Evolutionary conservation across 2,329 filamentous ascomycete species (phyloP).

Genomic region (Phyllosticta capitalensis): DNA sequence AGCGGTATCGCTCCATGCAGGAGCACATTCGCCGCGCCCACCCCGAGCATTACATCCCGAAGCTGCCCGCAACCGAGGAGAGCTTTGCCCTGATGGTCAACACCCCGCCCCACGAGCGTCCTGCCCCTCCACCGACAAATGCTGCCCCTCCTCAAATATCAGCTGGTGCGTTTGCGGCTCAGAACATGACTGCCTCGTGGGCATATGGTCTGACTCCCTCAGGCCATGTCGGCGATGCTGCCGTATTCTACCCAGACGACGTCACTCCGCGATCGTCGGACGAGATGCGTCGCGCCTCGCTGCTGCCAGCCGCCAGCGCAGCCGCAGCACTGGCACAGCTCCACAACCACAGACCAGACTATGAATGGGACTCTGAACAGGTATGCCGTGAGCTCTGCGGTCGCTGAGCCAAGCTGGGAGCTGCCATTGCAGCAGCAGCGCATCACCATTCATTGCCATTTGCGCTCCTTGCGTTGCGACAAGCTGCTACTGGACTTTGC

Average conservation of each 20-base stretch:
- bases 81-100: conserved; percentile 96
- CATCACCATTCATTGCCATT: neutral
- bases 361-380: conserved; percentile 68
- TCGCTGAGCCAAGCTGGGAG: neutral
- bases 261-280: conserved; percentile 60
- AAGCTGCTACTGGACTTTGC: neutral
- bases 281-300: conserved; percentile 55
- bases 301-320: conserved; percentile 62
- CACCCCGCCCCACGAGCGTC: conserved; percentile 68
- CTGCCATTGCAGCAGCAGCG: neutral
- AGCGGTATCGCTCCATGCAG: conserved; percentile 96
- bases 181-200: conserved; percentile 6
- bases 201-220: conserved; percentile 15
- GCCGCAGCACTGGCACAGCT: conserved; percentile 82
- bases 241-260: conserved; percentile 58
- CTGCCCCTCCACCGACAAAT: conserved; percentile 40
- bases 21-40: conserved; percentile 97
- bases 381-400: conserved; percentile 32
- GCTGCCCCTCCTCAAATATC: conserved; percentile 18
- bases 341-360: conserved; percentile 65
- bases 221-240: conserved; percentile 51
- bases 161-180: conserved; percentile 8
- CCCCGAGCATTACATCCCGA: conserved; percentile 93
- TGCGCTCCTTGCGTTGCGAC: neutral
- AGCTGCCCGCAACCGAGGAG: conserved; percentile 95